These are phyloP conservation scores for Trametes meyenii DNA, from an alignment of 768 basidiomycete genomes.

Conservation along the genomic window DNA sequence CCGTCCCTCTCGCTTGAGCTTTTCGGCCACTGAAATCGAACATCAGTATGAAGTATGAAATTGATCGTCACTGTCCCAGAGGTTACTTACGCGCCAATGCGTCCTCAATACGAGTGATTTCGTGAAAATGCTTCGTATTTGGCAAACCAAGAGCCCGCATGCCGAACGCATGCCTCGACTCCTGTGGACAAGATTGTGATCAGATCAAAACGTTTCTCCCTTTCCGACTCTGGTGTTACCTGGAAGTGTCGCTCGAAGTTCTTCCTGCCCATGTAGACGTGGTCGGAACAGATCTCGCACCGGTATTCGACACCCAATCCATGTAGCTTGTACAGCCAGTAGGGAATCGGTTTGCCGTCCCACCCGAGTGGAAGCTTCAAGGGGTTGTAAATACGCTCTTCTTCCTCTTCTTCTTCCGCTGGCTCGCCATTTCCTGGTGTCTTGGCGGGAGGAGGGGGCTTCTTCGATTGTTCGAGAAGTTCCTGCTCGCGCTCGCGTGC, in stretches of 20 bases:
- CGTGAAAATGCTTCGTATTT: slow-evolving; percentile 99
- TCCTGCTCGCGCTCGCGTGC: slow-evolving; percentile 98
- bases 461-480: slow-evolving; percentile 67
- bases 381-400: slow-evolving; percentile 97
- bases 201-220: not conserved
- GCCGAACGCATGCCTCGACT: slow-evolving; percentile 95
- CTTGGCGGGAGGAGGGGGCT: slow-evolving; percentile 52
- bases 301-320: slow-evolving; percentile 97
- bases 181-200: slow-evolving; percentile 46
- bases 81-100: slow-evolving; percentile 81
- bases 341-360: slow-evolving; percentile 99
- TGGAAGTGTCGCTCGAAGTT: slow-evolving; percentile 97
- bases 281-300: slow-evolving; percentile 97
- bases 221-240: slow-evolving; percentile 39
- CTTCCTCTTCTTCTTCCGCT: slow-evolving; percentile 86
- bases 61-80: not conserved
- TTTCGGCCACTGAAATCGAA: slow-evolving; percentile 79
- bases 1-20: slow-evolving; percentile 94
- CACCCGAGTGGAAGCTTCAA: slow-evolving; percentile 95
- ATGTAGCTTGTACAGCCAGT: slow-evolving; percentile 97
- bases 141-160: slow-evolving; percentile 97
- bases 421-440: slow-evolving; percentile 48
- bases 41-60: not conserved
- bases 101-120: slow-evolving; percentile 96
- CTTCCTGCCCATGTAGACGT: slow-evolving; percentile 97